These are phyloP conservation scores for Dioscorea zingiberensis DNA, from an alignment of 106 monocot genomes.

Conservation along the genomic window DNA sequence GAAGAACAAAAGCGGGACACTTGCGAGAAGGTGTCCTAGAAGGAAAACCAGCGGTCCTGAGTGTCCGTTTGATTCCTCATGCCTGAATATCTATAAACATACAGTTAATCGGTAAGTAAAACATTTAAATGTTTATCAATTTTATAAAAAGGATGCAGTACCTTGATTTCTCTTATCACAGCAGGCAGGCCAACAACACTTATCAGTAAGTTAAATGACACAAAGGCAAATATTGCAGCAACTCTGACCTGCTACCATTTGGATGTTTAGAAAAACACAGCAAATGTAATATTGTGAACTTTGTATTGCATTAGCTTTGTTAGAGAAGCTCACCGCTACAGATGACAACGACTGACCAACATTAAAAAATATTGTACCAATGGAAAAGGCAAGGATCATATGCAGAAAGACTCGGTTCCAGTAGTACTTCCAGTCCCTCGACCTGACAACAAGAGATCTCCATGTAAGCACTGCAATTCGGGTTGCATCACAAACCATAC, in stretches of 20 bases:
- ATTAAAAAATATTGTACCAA: constrained; percentile 78
- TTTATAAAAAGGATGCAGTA: constrained; percentile 7
- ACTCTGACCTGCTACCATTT: constrained; percentile 88
- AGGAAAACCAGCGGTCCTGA: constrained; percentile 60
- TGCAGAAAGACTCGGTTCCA: constrained; percentile 77
- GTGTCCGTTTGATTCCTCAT: constrained; percentile 78
- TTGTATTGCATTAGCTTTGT: not conserved
- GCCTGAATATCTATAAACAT: constrained; percentile 54
- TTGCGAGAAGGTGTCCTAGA: constrained; percentile 69
- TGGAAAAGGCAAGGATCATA: constrained; percentile 62
- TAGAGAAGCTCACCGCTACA: constrained; percentile 74
- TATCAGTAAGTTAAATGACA: constrained; percentile 76
- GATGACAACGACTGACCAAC: constrained; percentile 88
- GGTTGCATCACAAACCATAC: constrained; percentile 53
- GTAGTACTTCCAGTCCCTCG: constrained; percentile 89
- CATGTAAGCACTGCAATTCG: constrained; percentile 74
- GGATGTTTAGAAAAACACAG: too few species aligned
- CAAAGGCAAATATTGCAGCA: constrained; percentile 79
- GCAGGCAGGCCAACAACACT: constrained; percentile 83
- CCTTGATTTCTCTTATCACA: constrained; percentile 84
- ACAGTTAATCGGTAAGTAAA: too few species aligned
- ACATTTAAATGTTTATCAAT: too few species aligned
- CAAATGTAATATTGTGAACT: not conserved
- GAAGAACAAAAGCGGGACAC: constrained; percentile 89
- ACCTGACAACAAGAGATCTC: constrained; percentile 88